Percentiles rank a stretch among this genome's conserved stretches.
phyloP scores from a whole-genome alignment of 148 eudicot genomes.

The Rhododendron griersonianum region DNA sequence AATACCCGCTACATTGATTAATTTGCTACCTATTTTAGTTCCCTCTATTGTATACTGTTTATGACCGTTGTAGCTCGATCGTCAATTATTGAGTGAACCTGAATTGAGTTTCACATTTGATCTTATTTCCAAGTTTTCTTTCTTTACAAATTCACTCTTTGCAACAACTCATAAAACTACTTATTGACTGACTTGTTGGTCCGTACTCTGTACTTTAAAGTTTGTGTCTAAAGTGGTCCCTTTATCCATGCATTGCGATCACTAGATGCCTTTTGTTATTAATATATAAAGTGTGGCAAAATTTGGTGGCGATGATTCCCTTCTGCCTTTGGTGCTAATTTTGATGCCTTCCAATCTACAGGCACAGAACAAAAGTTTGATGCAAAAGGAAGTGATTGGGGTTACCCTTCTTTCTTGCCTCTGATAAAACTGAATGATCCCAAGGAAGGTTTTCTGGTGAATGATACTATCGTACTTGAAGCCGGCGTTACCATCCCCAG shows the following conservation, averaged over 20 bases:
- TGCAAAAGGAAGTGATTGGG: slow-evolving; percentile 82
- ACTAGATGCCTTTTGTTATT: not conserved
- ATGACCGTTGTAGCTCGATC: not conserved
- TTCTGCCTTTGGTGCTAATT: not conserved
- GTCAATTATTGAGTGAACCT: not conserved
- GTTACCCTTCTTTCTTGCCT: slow-evolving; percentile 90
- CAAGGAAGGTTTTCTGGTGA: slow-evolving; percentile 59
- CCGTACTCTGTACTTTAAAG: not conserved
- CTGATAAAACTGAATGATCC: slow-evolving; percentile 78
- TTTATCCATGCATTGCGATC: not conserved
- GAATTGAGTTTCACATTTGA: not conserved
- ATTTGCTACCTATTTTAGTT: not conserved
- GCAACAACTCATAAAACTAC: not conserved
- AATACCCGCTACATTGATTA: not conserved
- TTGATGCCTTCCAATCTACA: slow-evolving; percentile 20
- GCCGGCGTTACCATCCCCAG: slow-evolving; percentile 90
- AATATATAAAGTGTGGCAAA: not conserved
- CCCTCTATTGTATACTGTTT: not conserved
- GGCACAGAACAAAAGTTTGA: slow-evolving; percentile 84
- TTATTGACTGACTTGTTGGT: not conserved
- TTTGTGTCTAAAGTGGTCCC: not conserved
- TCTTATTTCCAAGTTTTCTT: not conserved
- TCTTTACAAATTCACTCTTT: not conserved
- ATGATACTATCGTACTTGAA: slow-evolving; percentile 70
- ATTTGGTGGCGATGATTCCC: not conserved